phyloP scores from a whole-genome alignment of 805 yeast genomes.

The Candida ortonii region DNA sequence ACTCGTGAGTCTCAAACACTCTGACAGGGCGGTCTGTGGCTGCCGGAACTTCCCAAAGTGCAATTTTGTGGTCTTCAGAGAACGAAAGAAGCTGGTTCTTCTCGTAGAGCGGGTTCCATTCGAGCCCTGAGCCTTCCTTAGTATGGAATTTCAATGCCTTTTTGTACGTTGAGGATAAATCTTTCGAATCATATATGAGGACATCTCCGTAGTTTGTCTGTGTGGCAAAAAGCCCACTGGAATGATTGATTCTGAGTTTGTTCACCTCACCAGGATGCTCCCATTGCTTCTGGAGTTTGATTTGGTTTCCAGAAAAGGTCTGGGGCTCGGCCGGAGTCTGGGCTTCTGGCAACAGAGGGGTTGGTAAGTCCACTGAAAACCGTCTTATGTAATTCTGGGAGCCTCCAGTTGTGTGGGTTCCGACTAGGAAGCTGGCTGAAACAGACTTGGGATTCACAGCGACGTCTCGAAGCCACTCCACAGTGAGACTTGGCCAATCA shows the following conservation, averaged over 20 bases:
- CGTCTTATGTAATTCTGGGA: constrained; percentile 44
- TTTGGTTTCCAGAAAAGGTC: constrained; percentile 33
- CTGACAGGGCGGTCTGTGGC: constrained; percentile 40
- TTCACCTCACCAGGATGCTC: constrained; percentile 67
- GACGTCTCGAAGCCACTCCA: constrained; percentile 61
- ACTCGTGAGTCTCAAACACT: constrained; percentile 48
- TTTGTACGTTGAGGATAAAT: constrained; percentile 16
- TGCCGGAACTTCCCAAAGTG: constrained; percentile 58
- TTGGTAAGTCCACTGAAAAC: constrained; percentile 46
- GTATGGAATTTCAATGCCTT: constrained; percentile 50
- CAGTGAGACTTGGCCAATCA: constrained; percentile 68
- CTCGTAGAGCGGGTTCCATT: constrained; percentile 51
- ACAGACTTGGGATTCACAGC: constrained; percentile 12
- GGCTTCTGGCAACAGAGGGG: constrained; percentile 42
- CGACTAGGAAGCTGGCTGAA: constrained; percentile 38
- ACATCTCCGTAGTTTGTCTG: constrained; percentile 53
- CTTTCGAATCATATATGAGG: constrained; percentile 38
- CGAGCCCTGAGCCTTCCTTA: constrained; percentile 66
- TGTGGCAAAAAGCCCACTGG: constrained; percentile 48
- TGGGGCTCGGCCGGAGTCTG: constrained; percentile 21
- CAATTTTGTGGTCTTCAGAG: constrained; percentile 63
- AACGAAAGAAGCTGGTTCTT: constrained; percentile 55
- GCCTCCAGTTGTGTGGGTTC: constrained; percentile 43
- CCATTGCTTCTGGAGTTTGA: constrained; percentile 48
- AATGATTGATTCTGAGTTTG: constrained; percentile 53